Evolutionary conservation across 371 early-diverging fungal species (phyloP), one percentile per base, ranked within the genome.

Genomic region (Mortierella sp.): DNA sequence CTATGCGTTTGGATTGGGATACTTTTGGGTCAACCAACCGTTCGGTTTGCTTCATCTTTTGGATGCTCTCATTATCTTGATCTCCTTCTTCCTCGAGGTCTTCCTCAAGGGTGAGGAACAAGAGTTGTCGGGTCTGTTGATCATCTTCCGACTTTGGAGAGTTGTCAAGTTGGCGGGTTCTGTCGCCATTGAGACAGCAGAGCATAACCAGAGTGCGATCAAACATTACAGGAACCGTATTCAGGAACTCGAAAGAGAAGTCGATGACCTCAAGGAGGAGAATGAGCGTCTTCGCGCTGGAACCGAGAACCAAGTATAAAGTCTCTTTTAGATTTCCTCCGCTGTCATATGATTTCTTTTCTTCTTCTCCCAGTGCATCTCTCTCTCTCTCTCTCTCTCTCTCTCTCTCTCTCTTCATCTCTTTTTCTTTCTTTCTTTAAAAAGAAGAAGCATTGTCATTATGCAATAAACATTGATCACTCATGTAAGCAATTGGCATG

Each of bases 81-180:
- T 73, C 57, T 79, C 80, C 6, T 79, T 79, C 62, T 43, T 73
- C 29, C 59, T 79, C 26, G 80, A 79, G 48, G 63, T 79, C 58
- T 70, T 70, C 60, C 59, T 79, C 47, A 66, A 45, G 62, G 73
- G 73, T 30, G 70, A 66, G 0, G 73, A 79, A 18, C 70, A 72
- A 44, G 80, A 79, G 53, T 46, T 79, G 45, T 73, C 73, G 7
- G 53, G 73, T 4, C 61, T 79, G 11, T 30, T 79, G 55, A 79
- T 79, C 48, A 66, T 79, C 70, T 79, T 79, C 64, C 80, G 80
- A 56, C 63, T 79, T 26, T 79, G 80, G 80, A 44, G 80, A 47
- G n/a, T 79, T 21, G 28, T 79, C 51, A 79, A 79, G 19, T 60
- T 79, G 46, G 73, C 80, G 0, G 73, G 80, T 15, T 66, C 70